These are phyloP conservation scores for Fusarium denticulatum DNA, from an alignment of 2,329 filamentous ascomycete genomes.

Conservation along the genomic window DNA sequence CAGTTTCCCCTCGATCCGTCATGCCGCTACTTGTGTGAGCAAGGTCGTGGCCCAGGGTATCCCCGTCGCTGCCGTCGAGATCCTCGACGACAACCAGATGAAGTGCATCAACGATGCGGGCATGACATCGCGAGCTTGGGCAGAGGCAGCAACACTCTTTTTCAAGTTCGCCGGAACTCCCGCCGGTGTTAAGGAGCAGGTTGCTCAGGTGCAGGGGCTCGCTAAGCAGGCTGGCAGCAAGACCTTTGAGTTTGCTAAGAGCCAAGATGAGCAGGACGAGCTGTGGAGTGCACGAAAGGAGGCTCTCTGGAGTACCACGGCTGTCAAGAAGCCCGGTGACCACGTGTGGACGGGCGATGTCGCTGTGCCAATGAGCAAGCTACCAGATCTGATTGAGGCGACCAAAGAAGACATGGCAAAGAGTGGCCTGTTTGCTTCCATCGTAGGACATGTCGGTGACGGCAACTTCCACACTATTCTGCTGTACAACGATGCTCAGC, in stretches of 20 bases:
- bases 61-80: constrained; percentile 89
- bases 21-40: constrained; percentile 82
- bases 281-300: constrained; percentile 88
- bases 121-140: constrained; percentile 73
- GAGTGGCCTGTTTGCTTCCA: constrained; percentile 57
- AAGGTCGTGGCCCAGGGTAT: constrained; percentile 83
- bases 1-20: constrained; percentile 66
- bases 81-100: constrained; percentile 93
- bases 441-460: constrained; percentile 80
- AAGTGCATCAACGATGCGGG: constrained; percentile 72
- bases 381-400: constrained; percentile 81
- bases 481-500: constrained; percentile 72
- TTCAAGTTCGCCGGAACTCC: constrained; percentile 85
- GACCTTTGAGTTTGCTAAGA: constrained; percentile 81
- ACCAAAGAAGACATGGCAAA: constrained; percentile 62
- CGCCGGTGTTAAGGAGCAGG: constrained; percentile 79
- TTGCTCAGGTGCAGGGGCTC: constrained; percentile 71
- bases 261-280: constrained; percentile 75
- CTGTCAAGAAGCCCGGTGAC: constrained; percentile 71
- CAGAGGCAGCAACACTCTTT: constrained; percentile 79
- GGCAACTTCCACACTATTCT: constrained; percentile 80
- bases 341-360: constrained; percentile 89
- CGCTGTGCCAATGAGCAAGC: constrained; percentile 79
- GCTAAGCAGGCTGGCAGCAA: constrained; percentile 70
- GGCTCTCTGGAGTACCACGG: constrained; percentile 83